Evolutionary conservation across 305 asterid species (phyloP).

Genomic region (Salvia sclarea): DNA sequence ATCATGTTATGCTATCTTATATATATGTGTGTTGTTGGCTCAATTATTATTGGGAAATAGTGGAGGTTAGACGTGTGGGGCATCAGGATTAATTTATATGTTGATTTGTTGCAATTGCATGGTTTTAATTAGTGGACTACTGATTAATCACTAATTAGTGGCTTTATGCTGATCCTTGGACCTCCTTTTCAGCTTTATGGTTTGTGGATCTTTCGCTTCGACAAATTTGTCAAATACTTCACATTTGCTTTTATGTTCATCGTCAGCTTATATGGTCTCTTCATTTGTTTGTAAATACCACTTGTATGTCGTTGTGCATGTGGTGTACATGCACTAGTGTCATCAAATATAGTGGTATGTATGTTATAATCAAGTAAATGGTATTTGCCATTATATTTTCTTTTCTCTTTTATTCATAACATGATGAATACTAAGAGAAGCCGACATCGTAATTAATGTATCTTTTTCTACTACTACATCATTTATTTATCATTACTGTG

Average conservation of each 20-base stretch:
- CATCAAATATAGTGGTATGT: no score
- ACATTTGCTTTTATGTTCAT: neutral
- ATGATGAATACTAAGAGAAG: no score
- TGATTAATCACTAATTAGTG: neutral
- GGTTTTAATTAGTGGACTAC: slow-evolving; percentile 18
- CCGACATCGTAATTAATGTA: no score
- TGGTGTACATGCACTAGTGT: no score
- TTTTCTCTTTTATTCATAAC: no score
- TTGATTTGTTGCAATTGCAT: slow-evolving; percentile 10
- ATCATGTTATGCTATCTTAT: no score
- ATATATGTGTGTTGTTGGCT: neutral
- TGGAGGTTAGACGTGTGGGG: slow-evolving; percentile 36
- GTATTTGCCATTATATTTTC: no score
- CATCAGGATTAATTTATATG: slow-evolving; percentile 6
- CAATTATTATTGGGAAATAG: slow-evolving; percentile 11
- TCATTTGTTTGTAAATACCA: neutral
- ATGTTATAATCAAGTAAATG: no score
- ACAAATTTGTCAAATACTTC: neutral
- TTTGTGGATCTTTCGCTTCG: slow-evolving; percentile 7
- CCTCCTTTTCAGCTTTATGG: neutral
- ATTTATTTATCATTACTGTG: no score
- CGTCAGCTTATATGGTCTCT: neutral
- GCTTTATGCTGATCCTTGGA: neutral
- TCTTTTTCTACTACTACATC: no score
- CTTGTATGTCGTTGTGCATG: no score